Evolutionary conservation across 2,329 filamentous ascomycete genomes (phyloP).

Genomic region (Clonostachys chloroleuca): DNA sequence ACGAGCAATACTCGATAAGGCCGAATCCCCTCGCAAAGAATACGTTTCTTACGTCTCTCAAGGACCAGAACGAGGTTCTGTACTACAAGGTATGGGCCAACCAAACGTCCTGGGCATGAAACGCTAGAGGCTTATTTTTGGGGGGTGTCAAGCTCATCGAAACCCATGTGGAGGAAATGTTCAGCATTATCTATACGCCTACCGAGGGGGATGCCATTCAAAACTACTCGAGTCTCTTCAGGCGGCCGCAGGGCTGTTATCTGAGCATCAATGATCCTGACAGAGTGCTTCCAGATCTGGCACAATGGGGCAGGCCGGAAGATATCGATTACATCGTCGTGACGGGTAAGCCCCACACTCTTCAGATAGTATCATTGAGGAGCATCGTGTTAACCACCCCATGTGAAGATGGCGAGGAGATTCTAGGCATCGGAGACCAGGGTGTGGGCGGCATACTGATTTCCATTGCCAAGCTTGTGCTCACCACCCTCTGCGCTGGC

Average conservation of each 20-base stretch:
- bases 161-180: constrained; percentile 82
- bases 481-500: constrained; percentile 83
- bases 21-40: constrained; percentile 73
- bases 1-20: constrained; percentile 68
- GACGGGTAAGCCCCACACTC: constrained; percentile 52
- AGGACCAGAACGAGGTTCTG: constrained; percentile 79
- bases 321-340: constrained; percentile 89
- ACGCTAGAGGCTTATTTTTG: neutral
- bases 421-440: constrained; percentile 86
- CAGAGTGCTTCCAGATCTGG: constrained; percentile 60
- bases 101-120: neutral
- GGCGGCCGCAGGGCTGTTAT: constrained; percentile 77
- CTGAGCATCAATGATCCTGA: constrained; percentile 68
- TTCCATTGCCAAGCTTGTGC: constrained; percentile 74
- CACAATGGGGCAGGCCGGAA: constrained; percentile 63
- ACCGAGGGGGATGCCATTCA: constrained; percentile 87
- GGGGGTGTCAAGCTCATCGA: constrained; percentile 24
- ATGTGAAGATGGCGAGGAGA: constrained; percentile 55
- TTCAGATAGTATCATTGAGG: neutral
- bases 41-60: constrained; percentile 80
- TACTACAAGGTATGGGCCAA: constrained; percentile 60
- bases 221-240: constrained; percentile 75
- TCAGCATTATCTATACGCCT: constrained; percentile 85
- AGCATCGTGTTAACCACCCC: neutral
- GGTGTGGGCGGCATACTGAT: constrained; percentile 83